Percentiles rank a stretch among this genome's conserved stretches.
Evolutionary conservation across 225 moss, liverwort and hornwort species (phyloP).

Genomic region (Bryum argenteum): DNA sequence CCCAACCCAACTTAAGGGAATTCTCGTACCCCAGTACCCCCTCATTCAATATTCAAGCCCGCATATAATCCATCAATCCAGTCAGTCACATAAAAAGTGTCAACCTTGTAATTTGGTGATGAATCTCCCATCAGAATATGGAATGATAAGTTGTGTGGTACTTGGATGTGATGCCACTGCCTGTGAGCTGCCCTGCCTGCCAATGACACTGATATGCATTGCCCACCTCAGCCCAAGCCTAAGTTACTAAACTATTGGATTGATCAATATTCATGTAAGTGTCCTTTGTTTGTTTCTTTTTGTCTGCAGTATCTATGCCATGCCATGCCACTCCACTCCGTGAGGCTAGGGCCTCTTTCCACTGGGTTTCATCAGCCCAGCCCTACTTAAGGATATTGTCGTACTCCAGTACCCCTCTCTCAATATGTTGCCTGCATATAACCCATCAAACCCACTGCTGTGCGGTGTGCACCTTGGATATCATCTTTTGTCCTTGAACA

Average conservation of each 20-base stretch:
- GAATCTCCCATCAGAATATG: conserved; percentile 17
- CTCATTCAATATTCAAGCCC: no score
- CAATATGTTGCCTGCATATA: background rate
- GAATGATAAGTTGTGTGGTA: conserved; percentile 17
- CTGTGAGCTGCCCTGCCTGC: no score
- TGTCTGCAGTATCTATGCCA: background rate
- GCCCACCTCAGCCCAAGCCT: background rate
- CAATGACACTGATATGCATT: no score
- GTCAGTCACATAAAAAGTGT: conserved; percentile 13
- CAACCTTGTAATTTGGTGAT: background rate
- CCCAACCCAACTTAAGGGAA: no score
- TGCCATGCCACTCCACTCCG: no score
- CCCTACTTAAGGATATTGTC: no score
- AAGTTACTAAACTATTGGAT: conserved; percentile 25
- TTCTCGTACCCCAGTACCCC: no score
- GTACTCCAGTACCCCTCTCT: no score
- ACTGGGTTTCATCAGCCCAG: conserved; percentile 9
- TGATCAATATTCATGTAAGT: conserved; percentile 8
- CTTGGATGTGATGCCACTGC: conserved; percentile 18
- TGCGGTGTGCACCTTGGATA: no score
- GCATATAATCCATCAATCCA: no score
- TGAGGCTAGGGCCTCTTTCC: conserved; percentile 20
- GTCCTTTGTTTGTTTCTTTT: conserved; percentile 25
- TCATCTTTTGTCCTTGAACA: no score
- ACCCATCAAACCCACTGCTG: no score